Conservation (phyloP, 2,329 filamentous ascomycete species). For the Fonsecaea monophora region DNA sequence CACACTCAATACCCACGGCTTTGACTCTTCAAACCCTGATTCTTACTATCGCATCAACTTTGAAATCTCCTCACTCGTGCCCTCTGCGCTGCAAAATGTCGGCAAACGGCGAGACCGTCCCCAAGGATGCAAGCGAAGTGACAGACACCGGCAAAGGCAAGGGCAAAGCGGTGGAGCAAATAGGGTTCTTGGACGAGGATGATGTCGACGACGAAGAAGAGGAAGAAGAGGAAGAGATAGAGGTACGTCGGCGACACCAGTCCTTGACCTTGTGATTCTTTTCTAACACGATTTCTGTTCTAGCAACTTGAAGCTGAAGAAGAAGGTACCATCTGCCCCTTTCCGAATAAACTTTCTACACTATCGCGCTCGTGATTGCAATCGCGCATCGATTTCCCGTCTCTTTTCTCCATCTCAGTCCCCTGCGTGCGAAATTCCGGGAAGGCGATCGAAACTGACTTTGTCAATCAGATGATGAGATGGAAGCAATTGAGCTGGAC, state of each 20-base stretch:
- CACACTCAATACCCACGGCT: not conserved
- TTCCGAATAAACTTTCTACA: not conserved
- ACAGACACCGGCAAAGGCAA: constrained; percentile 72
- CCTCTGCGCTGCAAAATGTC: constrained; percentile 34
- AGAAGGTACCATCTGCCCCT: constrained; percentile 28
- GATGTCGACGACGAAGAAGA: constrained; percentile 77
- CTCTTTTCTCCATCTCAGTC: not conserved
- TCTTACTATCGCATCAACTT: constrained; percentile 55
- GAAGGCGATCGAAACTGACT: constrained; percentile 23
- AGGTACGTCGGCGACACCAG: constrained; percentile 6
- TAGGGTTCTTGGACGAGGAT: constrained; percentile 67
- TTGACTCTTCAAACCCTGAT: constrained; percentile 66
- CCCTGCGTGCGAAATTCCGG: not conserved
- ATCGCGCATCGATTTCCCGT: not conserved
- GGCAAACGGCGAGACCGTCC: constrained; percentile 37
- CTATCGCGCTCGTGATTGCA: not conserved
- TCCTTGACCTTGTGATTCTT: not conserved
- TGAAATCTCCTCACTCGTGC: not conserved
- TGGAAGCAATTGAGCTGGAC: constrained; percentile 87
- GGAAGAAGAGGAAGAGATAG: constrained; percentile 63
- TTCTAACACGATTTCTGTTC: constrained; percentile 19
- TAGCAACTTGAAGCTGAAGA: constrained; percentile 34
- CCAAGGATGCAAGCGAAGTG: constrained; percentile 33
- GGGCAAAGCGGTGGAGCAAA: constrained; percentile 73
- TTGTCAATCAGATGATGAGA: constrained; percentile 70